Conservation (phyloP, 306 rosid species). For the Alnus rubra region DNA sequence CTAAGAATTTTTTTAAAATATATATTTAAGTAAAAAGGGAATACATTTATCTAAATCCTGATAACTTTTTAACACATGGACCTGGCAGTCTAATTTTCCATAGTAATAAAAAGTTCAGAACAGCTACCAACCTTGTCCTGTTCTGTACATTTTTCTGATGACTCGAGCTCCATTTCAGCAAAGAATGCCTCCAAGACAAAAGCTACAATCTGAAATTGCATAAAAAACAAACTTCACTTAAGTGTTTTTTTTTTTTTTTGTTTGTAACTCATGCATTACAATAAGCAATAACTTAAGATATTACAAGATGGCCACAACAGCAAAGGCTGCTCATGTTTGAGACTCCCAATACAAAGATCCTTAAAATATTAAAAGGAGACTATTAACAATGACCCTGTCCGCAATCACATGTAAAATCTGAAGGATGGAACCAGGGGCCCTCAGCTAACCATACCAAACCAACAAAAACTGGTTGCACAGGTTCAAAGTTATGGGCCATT, state of each 20-base stretch:
- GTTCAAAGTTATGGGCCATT: neutral
- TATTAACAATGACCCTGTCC: no score
- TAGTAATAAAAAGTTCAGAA: constrained; percentile 15
- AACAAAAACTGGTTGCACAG: neutral
- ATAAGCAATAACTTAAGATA: no score
- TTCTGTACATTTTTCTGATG: constrained; percentile 48
- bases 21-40: neutral
- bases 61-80: neutral
- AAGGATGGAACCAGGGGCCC: neutral
- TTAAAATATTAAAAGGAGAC: no score
- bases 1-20: neutral
- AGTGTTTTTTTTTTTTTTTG: no score
- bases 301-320: no score
- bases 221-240: constrained; percentile 20
- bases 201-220: constrained; percentile 77
- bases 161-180: constrained; percentile 89
- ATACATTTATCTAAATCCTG: neutral
- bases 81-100: constrained; percentile 12
- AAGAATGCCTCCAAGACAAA: constrained; percentile 99
- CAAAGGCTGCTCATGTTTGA: no score
- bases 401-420: neutral
- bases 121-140: constrained; percentile 60
- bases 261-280: no score
- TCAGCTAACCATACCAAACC: neutral
- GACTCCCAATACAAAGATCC: no score